Base-by-base conservation (phyloP, 257 asterid species). In the Ilex asprella region DNA sequence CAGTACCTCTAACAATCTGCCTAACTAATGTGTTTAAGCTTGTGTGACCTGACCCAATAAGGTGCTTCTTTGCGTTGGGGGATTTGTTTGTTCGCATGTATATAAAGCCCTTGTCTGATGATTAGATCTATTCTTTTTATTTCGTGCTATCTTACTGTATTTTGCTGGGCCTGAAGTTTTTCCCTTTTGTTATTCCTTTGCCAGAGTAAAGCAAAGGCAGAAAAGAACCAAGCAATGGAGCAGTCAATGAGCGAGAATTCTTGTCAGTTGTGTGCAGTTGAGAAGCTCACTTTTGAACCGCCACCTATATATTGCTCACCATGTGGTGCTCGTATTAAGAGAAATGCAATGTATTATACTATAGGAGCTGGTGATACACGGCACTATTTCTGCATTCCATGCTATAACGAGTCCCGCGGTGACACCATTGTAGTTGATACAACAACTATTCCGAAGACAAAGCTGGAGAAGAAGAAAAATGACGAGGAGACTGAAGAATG, bases 211-310 rank as follows among this genome's bases (percentile, higher is more conserved):
- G 88, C 96, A 55, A 93, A 93, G 75, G 97, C 86, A 5, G 99
- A 89, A 76, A 89, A 81, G 68, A 87, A 85, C 74, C 96, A 87
- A 79, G 95, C 97, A 35, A 83, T 89, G 97, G 96, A 77, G 87
- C 86, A 84, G 58, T 74, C 90, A 8, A 87, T 85, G 96, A 93
- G 86, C 61, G 99, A 89, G 78, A 85, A 89, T 81, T 93, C 94
- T 52, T 93, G 99, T 77, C 99, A 93, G 82, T 72, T 93, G 77
- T 93, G 99, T 87, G 97, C 96, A 21, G 99, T 89, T 64, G 99
- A 93, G 85, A 93, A 81, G 82, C 95, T 93, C 66, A 79, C 84
- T 29, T 93, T 93, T 79, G 99, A 93, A 76, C 97, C 99, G 55
- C 96, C 96, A 65, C 97, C 97, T 63, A 76, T 87, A 16, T 93